Conservation (phyloP, 768 basidiomycete genomes). For the Thelephora aurantiotincta region DNA sequence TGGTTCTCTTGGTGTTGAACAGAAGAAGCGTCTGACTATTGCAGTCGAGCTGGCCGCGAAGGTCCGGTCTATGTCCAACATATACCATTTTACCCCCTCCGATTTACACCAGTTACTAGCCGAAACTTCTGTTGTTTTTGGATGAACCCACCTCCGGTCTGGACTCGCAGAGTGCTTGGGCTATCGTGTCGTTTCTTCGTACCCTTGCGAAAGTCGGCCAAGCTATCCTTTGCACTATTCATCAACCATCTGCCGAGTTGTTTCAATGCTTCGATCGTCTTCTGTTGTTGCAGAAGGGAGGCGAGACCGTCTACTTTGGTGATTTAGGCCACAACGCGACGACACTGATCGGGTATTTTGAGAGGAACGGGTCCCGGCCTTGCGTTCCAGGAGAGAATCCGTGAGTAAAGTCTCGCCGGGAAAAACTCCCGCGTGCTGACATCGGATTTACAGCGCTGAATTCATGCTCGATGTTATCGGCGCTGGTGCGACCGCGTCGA, state of each 20-base stretch:
- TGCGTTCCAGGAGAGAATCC: conserved; percentile 65
- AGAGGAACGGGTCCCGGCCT: conserved; percentile 45
- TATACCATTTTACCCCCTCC: not conserved
- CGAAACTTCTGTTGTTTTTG: conserved; percentile 67
- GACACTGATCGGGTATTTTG: conserved; percentile 61
- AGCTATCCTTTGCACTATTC: conserved; percentile 77
- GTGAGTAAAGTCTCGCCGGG: conserved; percentile 9
- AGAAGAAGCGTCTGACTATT: conserved; percentile 73
- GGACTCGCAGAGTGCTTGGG: conserved; percentile 81
- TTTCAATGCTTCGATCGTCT: conserved; percentile 77
- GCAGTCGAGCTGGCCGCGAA: conserved; percentile 82
- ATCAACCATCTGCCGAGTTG: conserved; percentile 69
- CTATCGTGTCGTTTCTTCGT: conserved; percentile 60
- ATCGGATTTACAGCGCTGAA: conserved; percentile 20
- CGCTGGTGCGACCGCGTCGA: conserved; percentile 35
- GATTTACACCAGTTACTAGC: conserved; percentile 22
- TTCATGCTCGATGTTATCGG: conserved; percentile 41
- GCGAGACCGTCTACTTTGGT: conserved; percentile 51
- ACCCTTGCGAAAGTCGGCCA: conserved; percentile 71
- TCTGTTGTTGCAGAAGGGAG: conserved; percentile 65
- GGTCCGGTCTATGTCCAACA: conserved; percentile 6
- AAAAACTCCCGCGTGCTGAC: not conserved
- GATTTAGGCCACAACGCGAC: conserved; percentile 49
- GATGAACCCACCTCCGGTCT: conserved; percentile 83
- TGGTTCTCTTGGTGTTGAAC: conserved; percentile 52